Evolutionary conservation across 2,329 filamentous ascomycete species (phyloP), one percentile per base, ranked within the genome.

Genomic region (Geosmithia flava): DNA sequence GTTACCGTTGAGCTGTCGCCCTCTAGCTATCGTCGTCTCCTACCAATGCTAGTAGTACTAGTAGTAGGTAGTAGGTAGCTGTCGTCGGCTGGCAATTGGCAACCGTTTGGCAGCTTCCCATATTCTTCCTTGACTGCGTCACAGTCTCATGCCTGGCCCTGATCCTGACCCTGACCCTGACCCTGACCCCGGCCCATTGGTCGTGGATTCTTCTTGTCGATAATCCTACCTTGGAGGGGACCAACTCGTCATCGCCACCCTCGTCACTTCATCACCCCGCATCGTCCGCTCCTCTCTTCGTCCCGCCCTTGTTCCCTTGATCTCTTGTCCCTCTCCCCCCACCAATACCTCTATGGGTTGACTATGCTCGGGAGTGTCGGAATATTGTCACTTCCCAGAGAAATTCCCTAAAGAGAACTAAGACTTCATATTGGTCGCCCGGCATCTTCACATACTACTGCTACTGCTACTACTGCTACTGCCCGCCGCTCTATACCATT

Each of bases 401-500:
- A 37, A 37, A 13, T 37, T 11, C 11, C 16, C 39, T 11, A 4
- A 40, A 40, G 39, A 40, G 15, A 16, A 4, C 39, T 11, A 40
- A 40, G 5, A 5, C 3, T 19, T 40, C 15, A 19, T 40, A 4
- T 40, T 40, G 39, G 3, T 40, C 37, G 13, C 37, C 37, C 37
- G 13, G 37, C 37, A 15, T 16, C 17, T 40, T 40, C 37, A 40
- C 37, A 5, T 40, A 15, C 13, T 40, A 40, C 37, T 40, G 37
- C 37, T 16, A 13, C 41, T 42, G 10, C 39, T 40, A 16, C 39
- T 19, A 16, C 39, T 40, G 39, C 39, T 16, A 16, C 39, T 16
- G 15, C 17, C n/a, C 5, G 13, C 44, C 50, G 43, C 48, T 53
- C 33, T 49, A 47, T 52, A 40, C 46, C 50, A 48, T 47, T 47